Evolutionary conservation across 2,329 filamentous ascomycete genomes (phyloP).

Genomic region (Aurifilum marmelostoma): DNA sequence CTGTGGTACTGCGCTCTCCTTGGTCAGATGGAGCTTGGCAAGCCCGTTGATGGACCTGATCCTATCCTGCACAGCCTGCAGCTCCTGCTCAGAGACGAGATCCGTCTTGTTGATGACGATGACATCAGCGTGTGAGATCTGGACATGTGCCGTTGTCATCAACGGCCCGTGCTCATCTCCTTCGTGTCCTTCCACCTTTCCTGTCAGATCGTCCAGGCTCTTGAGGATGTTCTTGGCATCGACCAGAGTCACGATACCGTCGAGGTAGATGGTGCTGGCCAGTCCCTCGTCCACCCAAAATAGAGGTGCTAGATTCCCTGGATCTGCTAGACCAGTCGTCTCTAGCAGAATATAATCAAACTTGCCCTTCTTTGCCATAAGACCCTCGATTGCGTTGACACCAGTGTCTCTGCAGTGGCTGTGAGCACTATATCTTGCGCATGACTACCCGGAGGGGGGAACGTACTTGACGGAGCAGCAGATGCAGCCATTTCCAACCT

Average conservation of each 20-base stretch:
- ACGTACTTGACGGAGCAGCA: conserved; percentile 92
- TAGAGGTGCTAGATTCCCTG: conserved; percentile 90
- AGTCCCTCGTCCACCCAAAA: conserved; percentile 98
- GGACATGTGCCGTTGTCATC: conserved; percentile 90
- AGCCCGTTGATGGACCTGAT: conserved; percentile 87
- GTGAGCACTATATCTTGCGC: neutral
- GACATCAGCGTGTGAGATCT: conserved; percentile 96
- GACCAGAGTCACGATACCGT: conserved; percentile 94
- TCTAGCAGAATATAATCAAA: conserved; percentile 99
- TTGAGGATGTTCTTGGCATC: conserved; percentile 91
- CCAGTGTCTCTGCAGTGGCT: conserved; percentile 71
- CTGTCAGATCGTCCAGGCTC: conserved; percentile 74
- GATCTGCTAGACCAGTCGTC: conserved; percentile 93
- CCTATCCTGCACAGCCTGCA: conserved; percentile 69
- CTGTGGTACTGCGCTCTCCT: conserved; percentile 76
- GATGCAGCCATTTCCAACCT: conserved; percentile 94
- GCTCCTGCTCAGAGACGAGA: conserved; percentile 71
- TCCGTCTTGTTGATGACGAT: conserved; percentile 94
- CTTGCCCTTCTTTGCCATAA: conserved; percentile 90
- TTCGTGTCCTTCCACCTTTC: conserved; percentile 55
- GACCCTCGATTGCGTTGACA: conserved; percentile 89
- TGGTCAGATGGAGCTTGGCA: conserved; percentile 81
- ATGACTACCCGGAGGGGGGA: neutral
- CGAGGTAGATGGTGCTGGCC: conserved; percentile 92
- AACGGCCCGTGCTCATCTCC: conserved; percentile 64